Conservation (phyloP, 495 filamentous ascomycete genomes). For the Penicillium manginii region DNA sequence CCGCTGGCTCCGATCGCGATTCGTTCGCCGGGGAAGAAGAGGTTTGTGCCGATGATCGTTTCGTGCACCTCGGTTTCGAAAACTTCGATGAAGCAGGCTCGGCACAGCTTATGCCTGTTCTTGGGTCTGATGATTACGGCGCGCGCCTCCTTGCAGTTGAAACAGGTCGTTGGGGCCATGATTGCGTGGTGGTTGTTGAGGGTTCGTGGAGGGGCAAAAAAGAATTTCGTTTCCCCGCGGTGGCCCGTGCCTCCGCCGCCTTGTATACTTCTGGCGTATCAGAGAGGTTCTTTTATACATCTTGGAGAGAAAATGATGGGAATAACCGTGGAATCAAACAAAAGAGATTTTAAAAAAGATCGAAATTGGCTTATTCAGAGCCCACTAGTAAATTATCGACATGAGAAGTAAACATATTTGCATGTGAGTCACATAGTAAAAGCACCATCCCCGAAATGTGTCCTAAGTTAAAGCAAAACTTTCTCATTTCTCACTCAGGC, state of each 20-base stretch:
- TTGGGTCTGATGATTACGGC: slow-evolving; percentile 93
- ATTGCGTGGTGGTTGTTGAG: slow-evolving; percentile 15
- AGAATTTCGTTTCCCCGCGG: slow-evolving; percentile 29
- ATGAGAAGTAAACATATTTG: background rate
- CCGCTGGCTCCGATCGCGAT: slow-evolving; percentile 96
- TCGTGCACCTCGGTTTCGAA: slow-evolving; percentile 95
- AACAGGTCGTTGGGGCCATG: slow-evolving; percentile 69
- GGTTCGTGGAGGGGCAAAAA: slow-evolving; percentile 22
- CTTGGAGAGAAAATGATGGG: background rate
- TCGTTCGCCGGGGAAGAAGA: slow-evolving; percentile 84
- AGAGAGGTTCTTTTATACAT: background rate
- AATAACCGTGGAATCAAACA: too few species aligned
- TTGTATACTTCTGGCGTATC: background rate
- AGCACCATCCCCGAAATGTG: too few species aligned
- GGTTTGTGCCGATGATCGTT: slow-evolving; percentile 75
- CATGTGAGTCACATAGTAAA: background rate
- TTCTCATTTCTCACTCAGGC: background rate
- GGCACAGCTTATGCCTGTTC: slow-evolving; percentile 90
- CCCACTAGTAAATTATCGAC: background rate
- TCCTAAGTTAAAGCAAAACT: too few species aligned
- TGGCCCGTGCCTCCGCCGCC: slow-evolving; percentile 15
- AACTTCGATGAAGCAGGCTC: slow-evolving; percentile 77
- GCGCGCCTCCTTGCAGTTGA: slow-evolving; percentile 71
- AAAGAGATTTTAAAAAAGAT: background rate
- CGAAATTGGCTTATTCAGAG: background rate